Evolutionary conservation across 2,329 filamentous ascomycete genomes (phyloP).

Genomic region (Tolypocladium pustulatum): DNA sequence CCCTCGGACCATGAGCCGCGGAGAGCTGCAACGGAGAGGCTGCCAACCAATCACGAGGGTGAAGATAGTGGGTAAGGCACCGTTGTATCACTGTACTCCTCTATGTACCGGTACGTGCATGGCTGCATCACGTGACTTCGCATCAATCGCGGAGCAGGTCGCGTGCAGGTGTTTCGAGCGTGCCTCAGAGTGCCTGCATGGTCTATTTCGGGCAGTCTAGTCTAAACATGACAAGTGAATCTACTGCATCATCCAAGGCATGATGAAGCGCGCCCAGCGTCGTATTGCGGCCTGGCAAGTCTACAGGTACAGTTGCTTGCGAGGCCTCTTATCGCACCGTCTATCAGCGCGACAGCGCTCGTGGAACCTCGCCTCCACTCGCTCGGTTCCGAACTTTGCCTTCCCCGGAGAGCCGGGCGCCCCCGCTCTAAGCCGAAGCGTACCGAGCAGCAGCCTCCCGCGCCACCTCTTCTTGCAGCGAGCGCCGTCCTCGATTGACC

Average conservation of each 20-base stretch:
- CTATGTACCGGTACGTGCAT: not conserved
- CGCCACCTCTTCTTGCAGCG: conserved; percentile 1
- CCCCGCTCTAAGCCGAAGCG: conserved; percentile 27
- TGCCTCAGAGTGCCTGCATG: not conserved
- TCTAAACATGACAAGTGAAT: not conserved
- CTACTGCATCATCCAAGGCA: not conserved
- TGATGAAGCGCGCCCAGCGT: not conserved
- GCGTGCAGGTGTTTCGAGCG: not conserved
- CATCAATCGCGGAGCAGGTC: not conserved
- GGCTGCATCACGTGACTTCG: conserved; percentile 1
- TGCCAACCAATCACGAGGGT: conserved; percentile 12
- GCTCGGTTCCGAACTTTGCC: not conserved
- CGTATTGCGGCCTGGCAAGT: not conserved
- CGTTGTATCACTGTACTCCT: not conserved
- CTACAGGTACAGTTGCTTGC: not conserved
- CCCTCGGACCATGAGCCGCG: not conserved
- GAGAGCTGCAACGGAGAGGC: not conserved
- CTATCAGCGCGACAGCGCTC: not conserved
- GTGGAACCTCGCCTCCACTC: not conserved
- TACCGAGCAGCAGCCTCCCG: conserved; percentile 16
- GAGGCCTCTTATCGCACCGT: not conserved
- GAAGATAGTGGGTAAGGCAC: conserved; percentile 6
- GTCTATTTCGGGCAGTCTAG: not conserved
- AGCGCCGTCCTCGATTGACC: not conserved
- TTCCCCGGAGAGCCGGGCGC: conserved; percentile 1